phyloP scores from a whole-genome alignment of 2,329 filamentous ascomycete genomes.

The Claviceps digitariae region DNA sequence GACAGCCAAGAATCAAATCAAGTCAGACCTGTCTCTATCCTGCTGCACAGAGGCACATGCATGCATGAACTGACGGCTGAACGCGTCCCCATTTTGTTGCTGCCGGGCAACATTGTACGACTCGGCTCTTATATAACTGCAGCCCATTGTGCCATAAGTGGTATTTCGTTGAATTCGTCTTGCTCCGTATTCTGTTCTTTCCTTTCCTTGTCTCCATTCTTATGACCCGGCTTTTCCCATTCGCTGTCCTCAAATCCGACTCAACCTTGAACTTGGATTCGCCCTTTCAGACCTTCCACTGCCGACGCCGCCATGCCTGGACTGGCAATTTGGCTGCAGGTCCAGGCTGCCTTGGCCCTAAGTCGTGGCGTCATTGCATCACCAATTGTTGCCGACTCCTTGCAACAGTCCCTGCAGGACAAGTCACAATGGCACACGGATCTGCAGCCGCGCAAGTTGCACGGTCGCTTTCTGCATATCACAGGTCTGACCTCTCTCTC shows the following conservation, averaged over 20 bases:
- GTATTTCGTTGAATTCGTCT: not conserved
- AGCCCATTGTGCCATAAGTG: not conserved
- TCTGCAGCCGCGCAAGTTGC: constrained; percentile 32
- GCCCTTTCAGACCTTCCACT: not conserved
- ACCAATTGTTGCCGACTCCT: constrained; percentile 11
- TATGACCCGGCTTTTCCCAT: not conserved
- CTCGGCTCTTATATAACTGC: not conserved
- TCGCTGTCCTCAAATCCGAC: not conserved
- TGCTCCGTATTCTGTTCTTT: not conserved
- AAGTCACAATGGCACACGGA: constrained; percentile 1
- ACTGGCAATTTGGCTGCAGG: constrained; percentile 16
- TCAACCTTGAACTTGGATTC: not conserved
- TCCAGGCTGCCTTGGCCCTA: constrained; percentile 14
- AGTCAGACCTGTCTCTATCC: too few relatives aligned
- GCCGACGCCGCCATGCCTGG: constrained; percentile 10
- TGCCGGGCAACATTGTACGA: not conserved
- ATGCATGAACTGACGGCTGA: constrained; percentile 1
- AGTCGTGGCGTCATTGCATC: constrained; percentile 11
- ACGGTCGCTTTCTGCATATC: constrained; percentile 74
- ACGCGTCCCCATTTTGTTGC: not conserved
- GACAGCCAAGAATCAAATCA: too few relatives aligned
- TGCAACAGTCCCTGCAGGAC: constrained; percentile 5
- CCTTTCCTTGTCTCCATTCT: not conserved
- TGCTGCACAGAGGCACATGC: too few relatives aligned
- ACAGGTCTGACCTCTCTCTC: constrained; percentile 46